Conservation (phyloP, 345 rosid species). For the Limnanthes douglasii region DNA sequence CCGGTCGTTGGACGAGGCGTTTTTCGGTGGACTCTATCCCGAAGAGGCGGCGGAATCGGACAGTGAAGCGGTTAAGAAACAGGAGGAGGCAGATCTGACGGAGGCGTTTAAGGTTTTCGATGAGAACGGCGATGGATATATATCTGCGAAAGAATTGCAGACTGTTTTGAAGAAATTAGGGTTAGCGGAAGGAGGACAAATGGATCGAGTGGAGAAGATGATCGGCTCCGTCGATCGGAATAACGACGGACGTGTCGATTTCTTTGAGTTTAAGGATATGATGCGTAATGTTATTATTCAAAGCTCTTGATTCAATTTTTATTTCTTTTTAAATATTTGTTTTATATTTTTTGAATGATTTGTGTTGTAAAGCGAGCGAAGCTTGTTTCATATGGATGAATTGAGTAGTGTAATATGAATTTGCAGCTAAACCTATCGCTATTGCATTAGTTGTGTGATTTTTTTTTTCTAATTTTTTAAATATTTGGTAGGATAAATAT, state of each 20-base stretch:
- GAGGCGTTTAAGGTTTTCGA: slow-evolving; percentile 97
- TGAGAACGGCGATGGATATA: slow-evolving; percentile 80
- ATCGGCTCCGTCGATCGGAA: slow-evolving; percentile 69
- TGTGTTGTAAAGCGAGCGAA: no score
- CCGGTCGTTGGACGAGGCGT: slow-evolving; percentile 32
- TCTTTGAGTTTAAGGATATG: slow-evolving; percentile 85
- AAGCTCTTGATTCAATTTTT: slow-evolving; percentile 13
- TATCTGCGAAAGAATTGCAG: slow-evolving; percentile 68
- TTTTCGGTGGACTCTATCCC: slow-evolving; percentile 15
- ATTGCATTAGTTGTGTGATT: no score
- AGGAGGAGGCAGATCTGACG: slow-evolving; percentile 57
- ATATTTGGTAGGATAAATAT: no score
- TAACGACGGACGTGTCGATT: slow-evolving; percentile 75
- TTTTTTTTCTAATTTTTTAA: no score
- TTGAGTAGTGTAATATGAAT: no score
- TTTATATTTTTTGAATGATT: no score
- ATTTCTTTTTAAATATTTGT: not conserved
- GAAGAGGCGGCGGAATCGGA: slow-evolving; percentile 3
- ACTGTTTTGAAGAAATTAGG: slow-evolving; percentile 61
- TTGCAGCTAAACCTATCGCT: no score
- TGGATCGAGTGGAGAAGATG: slow-evolving; percentile 65
- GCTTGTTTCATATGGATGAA: no score
- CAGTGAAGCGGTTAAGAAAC: no score
- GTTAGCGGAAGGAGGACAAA: slow-evolving; percentile 51
- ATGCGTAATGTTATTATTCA: slow-evolving; percentile 44